Percentiles rank a stretch among this genome's conserved stretches.
phyloP scores from a whole-genome alignment of 495 filamentous ascomycete genomes.

The Lepidopterella palustris region DNA sequence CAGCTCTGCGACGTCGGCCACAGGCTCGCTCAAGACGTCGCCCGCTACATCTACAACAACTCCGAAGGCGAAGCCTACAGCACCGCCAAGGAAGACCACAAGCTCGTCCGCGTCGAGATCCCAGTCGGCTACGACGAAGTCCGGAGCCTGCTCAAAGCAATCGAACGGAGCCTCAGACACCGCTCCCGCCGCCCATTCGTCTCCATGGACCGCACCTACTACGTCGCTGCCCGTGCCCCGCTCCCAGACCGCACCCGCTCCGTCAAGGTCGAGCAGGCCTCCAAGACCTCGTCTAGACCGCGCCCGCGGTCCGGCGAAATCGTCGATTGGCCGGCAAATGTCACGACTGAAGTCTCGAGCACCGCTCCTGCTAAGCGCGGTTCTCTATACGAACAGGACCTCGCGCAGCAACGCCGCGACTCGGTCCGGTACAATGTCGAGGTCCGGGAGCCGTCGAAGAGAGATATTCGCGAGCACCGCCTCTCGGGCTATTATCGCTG shows the following conservation, averaged over 20 bases:
- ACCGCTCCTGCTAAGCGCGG: slow-evolving; percentile 25
- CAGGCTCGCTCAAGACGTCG: slow-evolving; percentile 33
- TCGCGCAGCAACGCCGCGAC: slow-evolving; percentile 24
- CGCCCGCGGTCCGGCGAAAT: slow-evolving; percentile 29
- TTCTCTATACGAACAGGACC: slow-evolving; percentile 35
- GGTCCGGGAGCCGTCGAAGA: slow-evolving; percentile 30
- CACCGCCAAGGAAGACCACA: slow-evolving; percentile 28
- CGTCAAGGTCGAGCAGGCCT: slow-evolving; percentile 24
- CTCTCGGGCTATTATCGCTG: slow-evolving; percentile 30
- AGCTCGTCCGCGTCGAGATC: slow-evolving; percentile 36
- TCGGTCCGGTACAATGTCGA: slow-evolving; percentile 32
- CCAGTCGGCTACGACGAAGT: slow-evolving; percentile 32
- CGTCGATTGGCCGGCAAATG: slow-evolving; percentile 27
- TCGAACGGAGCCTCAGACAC: slow-evolving; percentile 29
- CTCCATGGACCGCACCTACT: slow-evolving; percentile 32
- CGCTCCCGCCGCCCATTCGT: slow-evolving; percentile 29
- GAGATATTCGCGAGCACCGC: slow-evolving; percentile 29
- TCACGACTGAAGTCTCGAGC: slow-evolving; percentile 16
- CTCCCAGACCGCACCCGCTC: slow-evolving; percentile 12
- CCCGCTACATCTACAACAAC: slow-evolving; percentile 32
- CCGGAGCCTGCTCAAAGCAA: slow-evolving; percentile 32
- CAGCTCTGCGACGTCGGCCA: slow-evolving; percentile 34
- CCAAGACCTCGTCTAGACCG: slow-evolving; percentile 13
- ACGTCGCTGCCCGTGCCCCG: slow-evolving; percentile 26
- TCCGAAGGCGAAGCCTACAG: slow-evolving; percentile 34